Conservation (phyloP, 179 eudicot species). For the Silene vulgaris region DNA sequence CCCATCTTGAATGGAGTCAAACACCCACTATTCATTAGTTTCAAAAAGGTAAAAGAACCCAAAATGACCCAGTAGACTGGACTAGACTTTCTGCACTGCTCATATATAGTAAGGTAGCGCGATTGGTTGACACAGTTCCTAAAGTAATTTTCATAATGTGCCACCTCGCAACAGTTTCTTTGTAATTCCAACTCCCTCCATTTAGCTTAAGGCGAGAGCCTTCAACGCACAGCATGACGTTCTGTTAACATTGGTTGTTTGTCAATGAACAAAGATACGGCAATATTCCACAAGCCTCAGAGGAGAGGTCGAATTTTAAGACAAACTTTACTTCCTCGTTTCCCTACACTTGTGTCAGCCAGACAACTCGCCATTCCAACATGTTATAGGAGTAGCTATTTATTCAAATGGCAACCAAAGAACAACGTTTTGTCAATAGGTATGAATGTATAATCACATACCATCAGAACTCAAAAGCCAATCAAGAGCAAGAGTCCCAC, state of each 20-base stretch:
- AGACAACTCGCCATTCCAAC: background rate
- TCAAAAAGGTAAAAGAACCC: background rate
- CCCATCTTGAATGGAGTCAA: background rate
- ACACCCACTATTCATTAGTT: background rate
- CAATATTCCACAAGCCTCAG: background rate
- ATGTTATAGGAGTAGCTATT: too few species aligned
- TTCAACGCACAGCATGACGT: background rate
- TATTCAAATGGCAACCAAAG: background rate
- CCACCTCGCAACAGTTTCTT: background rate
- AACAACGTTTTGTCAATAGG: background rate
- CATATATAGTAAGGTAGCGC: too few species aligned
- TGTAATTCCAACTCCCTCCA: background rate
- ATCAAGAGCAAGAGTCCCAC: conserved; percentile 89
- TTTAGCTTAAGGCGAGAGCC: background rate
- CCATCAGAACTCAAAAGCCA: conserved; percentile 83
- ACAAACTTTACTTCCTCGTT: background rate
- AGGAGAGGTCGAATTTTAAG: background rate
- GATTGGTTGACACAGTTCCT: background rate
- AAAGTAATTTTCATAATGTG: background rate
- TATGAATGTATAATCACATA: conserved; percentile 35
- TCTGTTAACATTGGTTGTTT: background rate
- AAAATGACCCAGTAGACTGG: background rate
- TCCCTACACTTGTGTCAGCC: background rate
- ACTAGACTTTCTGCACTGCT: background rate
- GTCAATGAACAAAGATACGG: background rate